These are phyloP conservation scores for Echeveria elegans DNA, from an alignment of 164 flowering plant species.

Conservation along the genomic window DNA sequence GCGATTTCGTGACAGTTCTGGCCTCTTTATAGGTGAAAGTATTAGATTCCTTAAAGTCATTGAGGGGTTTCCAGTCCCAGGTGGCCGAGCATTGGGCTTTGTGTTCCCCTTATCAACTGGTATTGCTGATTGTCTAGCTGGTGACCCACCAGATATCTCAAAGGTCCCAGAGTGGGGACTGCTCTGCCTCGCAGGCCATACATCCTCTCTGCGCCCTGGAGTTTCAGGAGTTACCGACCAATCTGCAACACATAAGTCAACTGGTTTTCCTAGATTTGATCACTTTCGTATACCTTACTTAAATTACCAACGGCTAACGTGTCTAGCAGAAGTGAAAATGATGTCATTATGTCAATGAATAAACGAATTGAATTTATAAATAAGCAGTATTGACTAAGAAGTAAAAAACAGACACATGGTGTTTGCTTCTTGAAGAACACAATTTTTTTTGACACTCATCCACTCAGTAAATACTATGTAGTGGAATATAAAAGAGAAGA, in stretches of 20 bases:
- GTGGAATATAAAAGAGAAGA: neutral
- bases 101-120: slow-evolving; percentile 41
- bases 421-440: neutral
- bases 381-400: neutral
- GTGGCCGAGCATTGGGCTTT: slow-evolving; percentile 27
- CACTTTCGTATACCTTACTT: neutral
- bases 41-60: slow-evolving; percentile 76
- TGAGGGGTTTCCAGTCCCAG: slow-evolving; percentile 60
- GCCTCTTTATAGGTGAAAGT: slow-evolving; percentile 83
- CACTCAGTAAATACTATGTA: neutral
- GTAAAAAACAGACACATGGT: neutral
- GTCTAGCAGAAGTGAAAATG: neutral
- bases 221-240: slow-evolving; percentile 79
- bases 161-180: slow-evolving; percentile 65
- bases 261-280: slow-evolving; percentile 39
- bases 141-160: slow-evolving; percentile 60
- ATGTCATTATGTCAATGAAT: neutral
- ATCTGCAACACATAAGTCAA: slow-evolving; percentile 80
- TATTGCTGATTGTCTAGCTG: slow-evolving; percentile 42
- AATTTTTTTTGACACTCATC: neutral
- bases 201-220: slow-evolving; percentile 93
- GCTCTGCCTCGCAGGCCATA: slow-evolving; percentile 79
- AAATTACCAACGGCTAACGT: neutral
- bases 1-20: slow-evolving; percentile 77
- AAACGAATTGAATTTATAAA: neutral